Percentiles rank a stretch among this genome's conserved stretches.
These are phyloP conservation scores for Hypoxylon sp. DNA, from an alignment of 2,329 filamentous ascomycete genomes.

Conservation along the genomic window DNA sequence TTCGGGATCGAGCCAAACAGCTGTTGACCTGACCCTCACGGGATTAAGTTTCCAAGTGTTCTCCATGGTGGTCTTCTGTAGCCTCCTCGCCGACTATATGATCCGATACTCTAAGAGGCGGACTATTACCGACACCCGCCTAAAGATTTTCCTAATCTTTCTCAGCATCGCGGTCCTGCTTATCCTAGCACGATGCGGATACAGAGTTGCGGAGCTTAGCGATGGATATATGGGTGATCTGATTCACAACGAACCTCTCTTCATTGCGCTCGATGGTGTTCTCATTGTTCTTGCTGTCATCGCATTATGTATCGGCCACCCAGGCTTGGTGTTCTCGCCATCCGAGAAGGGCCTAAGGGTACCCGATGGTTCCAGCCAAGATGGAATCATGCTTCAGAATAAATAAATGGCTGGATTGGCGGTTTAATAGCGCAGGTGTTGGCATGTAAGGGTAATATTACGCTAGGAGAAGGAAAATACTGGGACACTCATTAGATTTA, in stretches of 20 bases:
- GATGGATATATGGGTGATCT: constrained; percentile 69
- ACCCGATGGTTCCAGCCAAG: not conserved
- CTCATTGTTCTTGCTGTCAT: constrained; percentile 58
- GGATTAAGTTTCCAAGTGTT: constrained; percentile 73
- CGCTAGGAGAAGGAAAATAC: not conserved
- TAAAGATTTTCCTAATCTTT: constrained; percentile 67
- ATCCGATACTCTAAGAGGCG: constrained; percentile 47
- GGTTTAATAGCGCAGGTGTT: not conserved
- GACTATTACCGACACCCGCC: constrained; percentile 46
- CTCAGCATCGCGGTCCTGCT: constrained; percentile 66
- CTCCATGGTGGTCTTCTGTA: constrained; percentile 67
- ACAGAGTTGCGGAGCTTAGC: constrained; percentile 71
- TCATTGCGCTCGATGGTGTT: constrained; percentile 65
- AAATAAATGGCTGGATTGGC: not conserved
- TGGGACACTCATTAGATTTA: not conserved
- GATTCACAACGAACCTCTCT: constrained; percentile 63
- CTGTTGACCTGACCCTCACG: constrained; percentile 65
- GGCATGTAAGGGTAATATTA: not conserved
- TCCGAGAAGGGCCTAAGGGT: constrained; percentile 9
- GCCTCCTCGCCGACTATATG: constrained; percentile 63
- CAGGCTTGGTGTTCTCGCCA: constrained; percentile 58
- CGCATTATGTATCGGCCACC: constrained; percentile 60
- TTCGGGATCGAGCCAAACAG: constrained; percentile 62
- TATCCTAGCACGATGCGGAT: constrained; percentile 71
- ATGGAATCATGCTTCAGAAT: constrained; percentile 21